Base-by-base conservation (phyloP, 2,329 filamentous ascomycete species). In the Beauveria sp. region DNA sequence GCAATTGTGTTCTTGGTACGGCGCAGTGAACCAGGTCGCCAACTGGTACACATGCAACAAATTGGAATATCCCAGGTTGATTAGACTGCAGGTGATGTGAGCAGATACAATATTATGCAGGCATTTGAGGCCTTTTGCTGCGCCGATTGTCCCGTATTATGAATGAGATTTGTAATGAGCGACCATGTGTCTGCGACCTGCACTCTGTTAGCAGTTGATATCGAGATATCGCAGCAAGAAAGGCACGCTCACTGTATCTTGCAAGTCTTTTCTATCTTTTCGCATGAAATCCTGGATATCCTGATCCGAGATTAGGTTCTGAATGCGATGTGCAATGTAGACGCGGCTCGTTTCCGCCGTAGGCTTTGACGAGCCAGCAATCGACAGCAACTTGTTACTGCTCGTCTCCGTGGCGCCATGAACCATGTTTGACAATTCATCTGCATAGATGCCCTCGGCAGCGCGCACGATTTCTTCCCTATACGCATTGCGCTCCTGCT, bases 381-480 rank as follows among this genome's bases (percentile, higher is more conserved):
- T 58, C 3, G 54, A 46, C 30, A 52, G 48, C 40, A 47, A 16
- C 40, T 34, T 51, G 14, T 24, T 28, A 18, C 24, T 47, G 26
- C 47, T 44, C 20, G 37, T 61, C 52, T 20, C 46, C 3, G 52
- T 34, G 9, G 59, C 52, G 7, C 37, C 59, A 24, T 43, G 22
- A 12, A 52, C 46, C 59, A 57, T 50, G 16, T n/a, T 48, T 5
- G 37, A 40, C 14, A 62, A 41, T 16, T 62, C 60, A 22, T 55
- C 60, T 1, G 57, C 57, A 6, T 59, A 59, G 4, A 59, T 59
- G 18, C 22, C 37, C 18, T 63, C 61, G 2, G 61, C 61, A 5
- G 61, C 61, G 9, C 61, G 61, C 9, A 41, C 59, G 7, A 63
- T 52, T 28, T 63, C 61, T 64, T 46, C 64, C 34, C 34, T 52